These are phyloP conservation scores for Hypericum perforatum DNA, from an alignment of 345 rosid species.

Conservation along the genomic window DNA sequence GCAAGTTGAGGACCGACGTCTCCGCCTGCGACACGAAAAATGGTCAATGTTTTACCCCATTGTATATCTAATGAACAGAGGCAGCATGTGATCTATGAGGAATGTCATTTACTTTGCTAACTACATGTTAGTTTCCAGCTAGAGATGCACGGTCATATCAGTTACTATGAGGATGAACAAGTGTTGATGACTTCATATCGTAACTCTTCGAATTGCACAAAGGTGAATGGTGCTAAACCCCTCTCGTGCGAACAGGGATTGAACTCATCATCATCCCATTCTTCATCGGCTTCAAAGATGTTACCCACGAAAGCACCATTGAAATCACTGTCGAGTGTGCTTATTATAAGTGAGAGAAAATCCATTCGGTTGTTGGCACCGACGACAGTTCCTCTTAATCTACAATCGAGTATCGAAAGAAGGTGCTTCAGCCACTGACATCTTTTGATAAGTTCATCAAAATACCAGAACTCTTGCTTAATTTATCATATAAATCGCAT, in stretches of 20 bases:
- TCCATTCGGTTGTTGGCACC: constrained; percentile 96
- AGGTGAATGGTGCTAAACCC: constrained; percentile 77
- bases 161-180: neutral
- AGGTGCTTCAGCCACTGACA: neutral
- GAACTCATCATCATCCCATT: constrained; percentile 78
- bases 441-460: too few relatives aligned
- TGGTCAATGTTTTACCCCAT: neutral
- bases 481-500: too few relatives aligned
- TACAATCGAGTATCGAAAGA: constrained; percentile 9
- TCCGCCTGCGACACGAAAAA: constrained; percentile 40
- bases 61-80: neutral
- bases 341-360: constrained; percentile 72
- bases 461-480: too few relatives aligned
- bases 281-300: constrained; percentile 61
- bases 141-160: too few relatives aligned
- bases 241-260: constrained; percentile 62
- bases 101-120: neutral
- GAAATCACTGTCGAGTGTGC: constrained; percentile 58
- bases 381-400: constrained; percentile 65
- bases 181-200: neutral
- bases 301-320: constrained; percentile 48
- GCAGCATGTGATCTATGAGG: neutral
- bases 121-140: too few relatives aligned
- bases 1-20: constrained; percentile 67
- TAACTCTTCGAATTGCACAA: constrained; percentile 93